Evolutionary conservation across 768 basidiomycete species (phyloP).

Genomic region (Leccinum ochraceum): DNA sequence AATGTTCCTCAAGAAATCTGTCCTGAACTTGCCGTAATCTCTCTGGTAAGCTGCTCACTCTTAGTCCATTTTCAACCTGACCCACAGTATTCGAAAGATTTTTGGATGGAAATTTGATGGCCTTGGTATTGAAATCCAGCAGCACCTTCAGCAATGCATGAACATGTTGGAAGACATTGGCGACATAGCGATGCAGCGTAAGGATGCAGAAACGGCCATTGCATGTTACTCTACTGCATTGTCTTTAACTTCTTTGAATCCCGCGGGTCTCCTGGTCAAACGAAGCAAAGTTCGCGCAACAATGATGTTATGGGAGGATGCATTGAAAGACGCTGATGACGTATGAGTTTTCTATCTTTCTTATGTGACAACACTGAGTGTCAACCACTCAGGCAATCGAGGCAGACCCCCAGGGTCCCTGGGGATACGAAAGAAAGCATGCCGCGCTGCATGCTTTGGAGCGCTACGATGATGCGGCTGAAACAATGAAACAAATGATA

Average conservation of each 20-base stretch:
- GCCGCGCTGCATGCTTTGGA: not conserved
- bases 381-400: not conserved
- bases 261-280: slow-evolving; percentile 6
- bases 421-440: slow-evolving; percentile 7
- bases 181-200: not conserved
- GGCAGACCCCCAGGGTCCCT: not conserved
- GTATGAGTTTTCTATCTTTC: not conserved
- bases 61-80: not conserved
- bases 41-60: slow-evolving; percentile 4
- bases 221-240: not conserved
- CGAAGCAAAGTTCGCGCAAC: slow-evolving; percentile 7
- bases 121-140: not conserved
- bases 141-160: not conserved
- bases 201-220: slow-evolving; percentile 5
- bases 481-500: not conserved
- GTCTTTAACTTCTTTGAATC: not conserved
- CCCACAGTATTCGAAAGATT: not conserved
- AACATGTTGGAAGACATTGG: not conserved
- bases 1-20: not conserved
- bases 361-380: not conserved
- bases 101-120: slow-evolving; percentile 18
- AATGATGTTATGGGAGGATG: slow-evolving; percentile 5
- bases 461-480: slow-evolving; percentile 1
- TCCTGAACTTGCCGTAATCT: slow-evolving; percentile 4
- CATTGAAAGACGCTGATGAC: slow-evolving; percentile 7